Evolutionary conservation across 768 basidiomycete genomes (phyloP), one percentile per base, ranked within the genome.

Genomic region (Suillus hirtellus): DNA sequence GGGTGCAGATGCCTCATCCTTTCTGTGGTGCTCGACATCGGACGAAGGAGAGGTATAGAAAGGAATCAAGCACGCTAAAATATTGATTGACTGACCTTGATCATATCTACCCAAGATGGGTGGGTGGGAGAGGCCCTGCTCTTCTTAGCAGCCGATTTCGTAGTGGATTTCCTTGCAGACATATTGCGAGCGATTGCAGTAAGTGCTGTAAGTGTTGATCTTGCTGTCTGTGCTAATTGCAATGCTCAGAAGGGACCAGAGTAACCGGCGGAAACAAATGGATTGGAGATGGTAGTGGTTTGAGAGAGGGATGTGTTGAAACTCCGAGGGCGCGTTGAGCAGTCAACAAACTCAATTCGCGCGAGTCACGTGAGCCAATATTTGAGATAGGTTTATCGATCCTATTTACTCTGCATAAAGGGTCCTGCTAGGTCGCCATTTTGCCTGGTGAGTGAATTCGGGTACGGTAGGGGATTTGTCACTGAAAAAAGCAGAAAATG

Each of bases 61-160:
- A 50, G 62, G 68, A 63, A 38, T 53, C 19, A 44, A 58, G 38
- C 54, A 46, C 60, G 49, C 62, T 19, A 67, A 68, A 61, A 65
- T 59, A 60, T 61, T 40, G 38, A 54, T 64, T 42, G 67, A 68
- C 81, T 72, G 69, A 89, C 90, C 82, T 90, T 91, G 75, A 92
- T 91, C 90, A 92, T 92, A 61, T 92, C 89, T 63, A 86, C 79
- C 89, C 89, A 90, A 64, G 81, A 74, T 17, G 81, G 81, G 67
- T 83, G 81, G 55, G 65, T 64, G 24, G 70, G 47, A 35, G 56
- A 63, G 62, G 80, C 70, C 54, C 77, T 78, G 60, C 60, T 60
- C 64, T 64, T 76, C 72, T 69, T 73, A 55, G 79, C 68, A 21
- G 80, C 73, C 42, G 78, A 68, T 76, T 83, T 86, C 72, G 82